Percentiles rank a stretch among this genome's conserved stretches.
Evolutionary conservation across 371 early-diverging fungal genomes (phyloP).

Genomic region (Saksenaea vasiformis): DNA sequence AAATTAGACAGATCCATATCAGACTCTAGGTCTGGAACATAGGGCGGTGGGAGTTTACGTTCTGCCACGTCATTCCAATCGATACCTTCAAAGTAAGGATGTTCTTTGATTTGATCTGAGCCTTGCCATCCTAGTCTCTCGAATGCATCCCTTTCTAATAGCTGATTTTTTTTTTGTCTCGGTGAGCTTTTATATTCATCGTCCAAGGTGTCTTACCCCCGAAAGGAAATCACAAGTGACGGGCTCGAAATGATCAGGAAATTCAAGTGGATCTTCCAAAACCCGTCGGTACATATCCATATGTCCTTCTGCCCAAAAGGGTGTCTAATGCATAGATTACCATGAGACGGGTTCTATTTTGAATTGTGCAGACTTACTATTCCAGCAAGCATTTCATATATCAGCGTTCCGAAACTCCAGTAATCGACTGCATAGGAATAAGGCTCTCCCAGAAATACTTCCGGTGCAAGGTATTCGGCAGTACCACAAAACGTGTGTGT

Average conservation of each 20-base stretch:
- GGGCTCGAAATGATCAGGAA: constrained; percentile 63
- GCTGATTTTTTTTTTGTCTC: constrained; percentile 23
- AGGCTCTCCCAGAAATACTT: constrained; percentile 78
- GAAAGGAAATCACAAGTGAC: constrained; percentile 57
- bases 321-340: constrained; percentile 58
- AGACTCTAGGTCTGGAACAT: constrained; percentile 46
- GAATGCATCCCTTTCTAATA: constrained; percentile 70
- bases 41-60: constrained; percentile 55
- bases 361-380: constrained; percentile 43
- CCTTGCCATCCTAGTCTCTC: constrained; percentile 63
- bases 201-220: constrained; percentile 54
- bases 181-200: neutral
- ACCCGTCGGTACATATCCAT: constrained; percentile 83
- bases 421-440: constrained; percentile 93
- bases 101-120: constrained; percentile 61
- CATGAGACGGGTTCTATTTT: constrained; percentile 3
- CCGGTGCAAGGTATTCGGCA: constrained; percentile 91
- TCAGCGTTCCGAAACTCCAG: constrained; percentile 95
- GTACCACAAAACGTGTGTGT: constrained; percentile 96
- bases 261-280: constrained; percentile 69
- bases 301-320: constrained; percentile 81
- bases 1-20: constrained; percentile 64
- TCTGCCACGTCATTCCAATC: constrained; percentile 70
- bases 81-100: constrained; percentile 66
- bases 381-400: constrained; percentile 84